Base-by-base conservation (phyloP, 768 basidiomycete genomes). In the Russula sp. region DNA sequence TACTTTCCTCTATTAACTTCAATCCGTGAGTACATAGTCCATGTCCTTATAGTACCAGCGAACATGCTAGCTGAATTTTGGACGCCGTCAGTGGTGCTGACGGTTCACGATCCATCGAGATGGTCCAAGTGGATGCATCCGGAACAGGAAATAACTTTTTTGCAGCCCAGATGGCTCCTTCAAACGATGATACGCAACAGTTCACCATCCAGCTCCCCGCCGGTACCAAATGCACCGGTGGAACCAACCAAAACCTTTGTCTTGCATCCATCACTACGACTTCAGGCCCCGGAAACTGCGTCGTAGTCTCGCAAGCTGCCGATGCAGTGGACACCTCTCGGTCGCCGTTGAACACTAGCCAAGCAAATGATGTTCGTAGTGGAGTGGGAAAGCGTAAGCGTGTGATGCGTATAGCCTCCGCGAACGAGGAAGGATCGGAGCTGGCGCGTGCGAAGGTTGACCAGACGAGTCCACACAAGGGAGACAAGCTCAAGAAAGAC, bases 281-380 rank as follows among this genome's bases (percentile, higher is more conserved):
- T 24, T 78, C 76, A 24, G 79, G 81, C 30, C 83, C 83, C 71
- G 83, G 82, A 59, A 84, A 81, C 70, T 85, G 83, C 62, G 77
- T 80, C 14, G 81, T 77, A 42, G 80, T 84, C 40, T 69, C 68
- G 10, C 76, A 80, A 57, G 70, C 66, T 13, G 18, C 8, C 0
- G 10, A 24, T 13, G 20, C 44, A 16, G 46, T 18, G 26, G n/a
- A 8, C 38, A 14, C 5, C 1, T 16, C 38, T 40, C 38, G 16
- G 38, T 18, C 16, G 38, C 38, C 14, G 6, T 42, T 30, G n/a
- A 46, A 48, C 6, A 11, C 13, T 14, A 1, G 30, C 51, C 9
- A 20, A 38, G 5, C 20, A 14, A n/a, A 32, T 11, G 20, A 10
- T 10, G 3, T 18, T 20, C 20, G 20, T 48, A 46, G 5, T 11